These are phyloP conservation scores for Paecilomyces sp. DNA, from an alignment of 2,329 filamentous ascomycete genomes.

Conservation along the genomic window DNA sequence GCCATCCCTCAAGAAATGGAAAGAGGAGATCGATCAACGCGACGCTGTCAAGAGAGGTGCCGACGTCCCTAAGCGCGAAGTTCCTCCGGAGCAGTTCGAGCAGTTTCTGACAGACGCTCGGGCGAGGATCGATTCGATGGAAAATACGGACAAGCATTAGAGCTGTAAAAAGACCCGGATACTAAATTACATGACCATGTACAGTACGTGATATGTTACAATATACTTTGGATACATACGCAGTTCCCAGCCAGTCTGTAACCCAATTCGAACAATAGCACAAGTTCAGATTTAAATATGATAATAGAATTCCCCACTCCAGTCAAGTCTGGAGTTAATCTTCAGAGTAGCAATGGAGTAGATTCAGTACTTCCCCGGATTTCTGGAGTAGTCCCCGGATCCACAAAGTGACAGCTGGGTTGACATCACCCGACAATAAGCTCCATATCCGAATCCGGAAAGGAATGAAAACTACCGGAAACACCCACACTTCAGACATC, in stretches of 20 bases:
- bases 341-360: no score
- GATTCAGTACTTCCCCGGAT: no score
- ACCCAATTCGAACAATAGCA: no score
- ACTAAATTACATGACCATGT: no score
- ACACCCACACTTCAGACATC: background rate
- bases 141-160: slow-evolving; percentile 4
- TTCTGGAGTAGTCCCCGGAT: background rate
- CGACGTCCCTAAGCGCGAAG: background rate
- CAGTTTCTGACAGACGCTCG: background rate
- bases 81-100: slow-evolving; percentile 3
- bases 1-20: slow-evolving; percentile 25
- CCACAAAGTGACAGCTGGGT: background rate
- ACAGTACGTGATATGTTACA: no score
- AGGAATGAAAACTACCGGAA: background rate
- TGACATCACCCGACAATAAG: background rate
- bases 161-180: no score
- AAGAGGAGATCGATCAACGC: slow-evolving; percentile 19
- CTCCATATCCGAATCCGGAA: background rate
- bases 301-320: no score
- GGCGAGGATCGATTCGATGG: slow-evolving; percentile 6
- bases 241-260: no score
- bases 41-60: slow-evolving; percentile 15
- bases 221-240: no score
- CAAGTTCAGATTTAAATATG: no score
- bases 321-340: no score